These are phyloP conservation scores for Sporothrix pseudoabietina DNA, from an alignment of 2,329 filamentous ascomycete species.

Conservation along the genomic window DNA sequence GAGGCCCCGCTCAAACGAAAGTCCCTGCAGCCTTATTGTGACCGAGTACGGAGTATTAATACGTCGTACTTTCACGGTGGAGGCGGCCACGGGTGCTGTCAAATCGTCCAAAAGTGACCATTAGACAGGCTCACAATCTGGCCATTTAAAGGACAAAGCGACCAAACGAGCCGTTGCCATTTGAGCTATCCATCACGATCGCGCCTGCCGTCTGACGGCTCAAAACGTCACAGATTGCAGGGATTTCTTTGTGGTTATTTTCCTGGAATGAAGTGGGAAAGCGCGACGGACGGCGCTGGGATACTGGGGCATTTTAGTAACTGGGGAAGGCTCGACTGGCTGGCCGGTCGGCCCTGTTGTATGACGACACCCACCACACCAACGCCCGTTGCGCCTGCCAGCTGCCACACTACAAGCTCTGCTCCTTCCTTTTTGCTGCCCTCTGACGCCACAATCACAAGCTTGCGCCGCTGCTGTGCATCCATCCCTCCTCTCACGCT, in stretches of 20 bases:
- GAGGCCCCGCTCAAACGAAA: background rate
- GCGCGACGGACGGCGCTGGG: background rate
- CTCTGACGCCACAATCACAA: slow-evolving; percentile 22
- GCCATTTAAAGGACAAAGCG: background rate
- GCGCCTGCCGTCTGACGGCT: slow-evolving; percentile 12
- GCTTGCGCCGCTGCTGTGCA: slow-evolving; percentile 19
- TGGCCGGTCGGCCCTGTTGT: slow-evolving; percentile 9
- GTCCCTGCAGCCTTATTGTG: background rate
- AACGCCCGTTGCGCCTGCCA: slow-evolving; percentile 11
- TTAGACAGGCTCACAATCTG: background rate
- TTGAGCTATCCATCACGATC: background rate
- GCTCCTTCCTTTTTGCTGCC: background rate
- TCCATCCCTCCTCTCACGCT: background rate
- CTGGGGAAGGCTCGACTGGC: slow-evolving; percentile 12
- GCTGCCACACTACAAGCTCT: slow-evolving; percentile 16
- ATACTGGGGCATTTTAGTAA: background rate
- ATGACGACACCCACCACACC: slow-evolving; percentile 20
- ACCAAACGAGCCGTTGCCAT: slow-evolving; percentile 2
- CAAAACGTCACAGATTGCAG: background rate
- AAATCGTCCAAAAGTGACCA: background rate
- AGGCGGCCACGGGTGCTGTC: background rate
- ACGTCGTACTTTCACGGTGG: background rate
- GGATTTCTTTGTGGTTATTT: background rate
- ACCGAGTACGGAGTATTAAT: no score
- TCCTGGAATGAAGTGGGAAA: slow-evolving; percentile 16